Conservation (phyloP, 1,139 yeast species). For the Magnusiomyces sp. region DNA sequence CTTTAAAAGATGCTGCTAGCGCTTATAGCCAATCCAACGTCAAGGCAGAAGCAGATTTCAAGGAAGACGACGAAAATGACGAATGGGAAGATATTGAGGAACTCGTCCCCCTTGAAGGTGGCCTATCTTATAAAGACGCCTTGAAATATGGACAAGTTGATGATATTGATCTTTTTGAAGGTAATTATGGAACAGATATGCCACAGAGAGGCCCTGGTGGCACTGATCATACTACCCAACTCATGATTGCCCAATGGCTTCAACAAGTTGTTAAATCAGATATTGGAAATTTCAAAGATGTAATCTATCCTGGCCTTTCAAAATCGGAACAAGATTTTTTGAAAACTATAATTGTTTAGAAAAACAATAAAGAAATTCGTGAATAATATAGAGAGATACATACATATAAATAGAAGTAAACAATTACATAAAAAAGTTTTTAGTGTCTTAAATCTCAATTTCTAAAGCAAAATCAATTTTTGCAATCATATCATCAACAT, state of each 20-base stretch:
- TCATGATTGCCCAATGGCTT: constrained; percentile 51
- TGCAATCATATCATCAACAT: constrained; percentile 41
- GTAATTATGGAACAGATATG: background rate
- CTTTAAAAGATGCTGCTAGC: constrained; percentile 35
- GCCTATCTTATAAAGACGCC: constrained; percentile 10
- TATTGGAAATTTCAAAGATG: constrained; percentile 45
- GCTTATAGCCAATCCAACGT: constrained; percentile 23
- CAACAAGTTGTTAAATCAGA: constrained; percentile 51
- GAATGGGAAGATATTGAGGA: constrained; percentile 60
- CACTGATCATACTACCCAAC: constrained; percentile 27
- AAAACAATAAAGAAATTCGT: background rate
- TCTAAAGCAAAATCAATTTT: constrained; percentile 39
- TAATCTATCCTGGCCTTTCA: constrained; percentile 28
- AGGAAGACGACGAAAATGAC: constrained; percentile 34
- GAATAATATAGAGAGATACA: background rate
- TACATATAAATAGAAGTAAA: background rate
- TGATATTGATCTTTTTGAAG: constrained; percentile 24
- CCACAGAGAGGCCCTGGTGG: constrained; percentile 10
- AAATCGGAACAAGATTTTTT: constrained; percentile 47
- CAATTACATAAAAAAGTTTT: background rate
- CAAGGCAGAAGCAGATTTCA: constrained; percentile 18
- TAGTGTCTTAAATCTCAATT: constrained; percentile 28
- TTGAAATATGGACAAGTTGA: constrained; percentile 26
- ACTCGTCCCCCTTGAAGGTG: constrained; percentile 11
- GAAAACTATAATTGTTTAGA: background rate